Evolutionary conservation across 352 stramenopile genomes (phyloP).

Genomic region (Phytophthora capsici): DNA sequence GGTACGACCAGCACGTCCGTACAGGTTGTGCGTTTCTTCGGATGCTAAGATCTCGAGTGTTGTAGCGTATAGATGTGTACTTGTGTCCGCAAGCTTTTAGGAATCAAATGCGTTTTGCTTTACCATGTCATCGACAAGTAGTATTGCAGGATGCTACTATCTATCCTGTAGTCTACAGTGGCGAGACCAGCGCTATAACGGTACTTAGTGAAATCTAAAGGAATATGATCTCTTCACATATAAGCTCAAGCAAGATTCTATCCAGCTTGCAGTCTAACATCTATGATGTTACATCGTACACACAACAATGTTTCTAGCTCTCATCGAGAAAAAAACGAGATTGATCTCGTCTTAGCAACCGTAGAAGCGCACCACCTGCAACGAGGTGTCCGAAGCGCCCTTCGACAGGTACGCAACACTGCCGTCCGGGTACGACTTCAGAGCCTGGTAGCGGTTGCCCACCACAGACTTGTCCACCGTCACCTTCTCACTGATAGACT

Average conservation of each 20-base stretch:
- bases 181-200: too few species aligned
- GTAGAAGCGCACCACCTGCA: slow-evolving; percentile 58
- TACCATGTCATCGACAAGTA: too few species aligned
- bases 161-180: too few species aligned
- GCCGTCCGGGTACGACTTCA: slow-evolving; percentile 58
- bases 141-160: too few species aligned
- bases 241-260: background rate
- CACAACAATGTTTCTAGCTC: background rate
- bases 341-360: background rate
- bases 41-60: slow-evolving; percentile 31
- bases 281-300: background rate
- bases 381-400: slow-evolving; percentile 39
- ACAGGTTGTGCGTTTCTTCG: slow-evolving; percentile 53
- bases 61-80: too few species aligned
- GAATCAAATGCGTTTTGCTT: too few species aligned
- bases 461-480: slow-evolving; percentile 49
- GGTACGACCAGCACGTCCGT: slow-evolving; percentile 43
- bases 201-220: background rate
- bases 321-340: background rate
- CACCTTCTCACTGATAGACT: slow-evolving; percentile 51
- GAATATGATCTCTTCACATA: slow-evolving; percentile 1
- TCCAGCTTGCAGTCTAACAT: background rate
- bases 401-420: slow-evolving; percentile 61
- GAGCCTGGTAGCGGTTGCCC: slow-evolving; percentile 71
- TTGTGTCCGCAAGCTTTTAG: too few species aligned